These are phyloP conservation scores for Paraphoma chrysanthemicola DNA, from an alignment of 2,329 filamentous ascomycete genomes.

Conservation along the genomic window DNA sequence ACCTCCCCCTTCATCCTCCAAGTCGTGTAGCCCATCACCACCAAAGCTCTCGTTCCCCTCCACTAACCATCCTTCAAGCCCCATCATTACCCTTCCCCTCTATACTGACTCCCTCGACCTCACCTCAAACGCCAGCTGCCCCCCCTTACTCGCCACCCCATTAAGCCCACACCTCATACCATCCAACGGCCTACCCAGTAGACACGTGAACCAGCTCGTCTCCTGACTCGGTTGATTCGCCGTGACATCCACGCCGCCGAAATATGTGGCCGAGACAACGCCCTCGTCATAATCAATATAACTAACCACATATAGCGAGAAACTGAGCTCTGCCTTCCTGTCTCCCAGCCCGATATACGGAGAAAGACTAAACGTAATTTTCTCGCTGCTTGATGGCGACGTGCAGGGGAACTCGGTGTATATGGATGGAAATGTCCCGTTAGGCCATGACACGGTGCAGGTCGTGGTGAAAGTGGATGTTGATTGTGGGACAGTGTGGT, in stretches of 20 bases:
- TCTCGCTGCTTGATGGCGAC: not conserved
- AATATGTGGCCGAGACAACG: not conserved
- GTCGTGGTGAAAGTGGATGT: not conserved
- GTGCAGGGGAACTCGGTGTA: not conserved
- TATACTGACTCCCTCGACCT: not conserved
- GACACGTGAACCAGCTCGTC: constrained; percentile 22
- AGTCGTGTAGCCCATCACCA: too few relatives aligned
- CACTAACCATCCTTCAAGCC: not conserved
- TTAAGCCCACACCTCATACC: constrained; percentile 21
- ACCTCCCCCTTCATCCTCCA: too few relatives aligned
- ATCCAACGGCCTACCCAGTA: constrained; percentile 19
- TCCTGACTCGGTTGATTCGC: constrained; percentile 19
- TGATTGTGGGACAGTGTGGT: not conserved
- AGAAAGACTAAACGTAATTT: constrained; percentile 6
- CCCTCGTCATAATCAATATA: not conserved
- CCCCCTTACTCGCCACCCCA: constrained; percentile 13
- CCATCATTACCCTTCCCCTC: not conserved
- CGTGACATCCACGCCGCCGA: constrained; percentile 13
- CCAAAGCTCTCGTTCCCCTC: too few relatives aligned
- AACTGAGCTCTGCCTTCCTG: constrained; percentile 14
- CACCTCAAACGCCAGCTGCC: not conserved
- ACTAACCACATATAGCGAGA: constrained; percentile 5
- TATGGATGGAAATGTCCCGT: constrained; percentile 16
- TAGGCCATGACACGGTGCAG: constrained; percentile 17
- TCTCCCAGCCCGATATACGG: not conserved